Base-by-base conservation (phyloP, 495 filamentous ascomycete species). In the Daldinia concentrica region DNA sequence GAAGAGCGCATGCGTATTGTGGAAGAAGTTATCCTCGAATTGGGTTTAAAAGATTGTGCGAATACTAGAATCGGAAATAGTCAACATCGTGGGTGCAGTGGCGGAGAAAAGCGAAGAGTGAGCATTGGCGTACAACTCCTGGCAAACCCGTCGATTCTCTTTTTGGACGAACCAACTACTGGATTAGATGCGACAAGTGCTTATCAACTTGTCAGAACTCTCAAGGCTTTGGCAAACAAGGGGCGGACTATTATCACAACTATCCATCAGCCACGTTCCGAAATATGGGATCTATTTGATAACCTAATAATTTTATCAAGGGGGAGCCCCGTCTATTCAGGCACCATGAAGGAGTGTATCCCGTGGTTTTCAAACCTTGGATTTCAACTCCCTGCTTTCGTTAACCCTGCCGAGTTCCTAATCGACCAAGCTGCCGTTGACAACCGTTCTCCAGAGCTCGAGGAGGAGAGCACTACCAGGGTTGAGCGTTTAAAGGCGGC, bases 251-350 rank as follows among this genome's bases (percentile, higher is more conserved):
- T 93, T 30, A 83, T 93, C 19, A 88, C 88, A 11, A 91, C 91
- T 0, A 90, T 93, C 43, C 91, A 93, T 78, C 87, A 91, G 52
- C 91, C 91, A 11, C 81, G 91, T 36, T 91, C 90, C 1, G 91
- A 93, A 74, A 92, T 92, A 4, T 93, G 90, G 90, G 84, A 84
- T 8, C 82, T 93, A 12, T 91, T 93, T 71, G 91, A 93, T 73
- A 83, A 86, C 50, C 82, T 92, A 11, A 81, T 92, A 14, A 78
- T 93, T 6, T 73, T 93, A 24, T 86, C 88, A 14, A 82, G 81
- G 63, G 91, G 91, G 19, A 84, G 84, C 60, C 84, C 86, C 4
- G 77, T 92, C n/a, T 93, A 90, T 72, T 88, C 86, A 55, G 91
- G 91, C 1, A 76, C 79, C 14, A 79, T 82, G 52, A 78, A 76